Evolutionary conservation across 345 rosid genomes (phyloP), one percentile per base, ranked within the genome.

Genomic region (Conringia planisiliqua): DNA sequence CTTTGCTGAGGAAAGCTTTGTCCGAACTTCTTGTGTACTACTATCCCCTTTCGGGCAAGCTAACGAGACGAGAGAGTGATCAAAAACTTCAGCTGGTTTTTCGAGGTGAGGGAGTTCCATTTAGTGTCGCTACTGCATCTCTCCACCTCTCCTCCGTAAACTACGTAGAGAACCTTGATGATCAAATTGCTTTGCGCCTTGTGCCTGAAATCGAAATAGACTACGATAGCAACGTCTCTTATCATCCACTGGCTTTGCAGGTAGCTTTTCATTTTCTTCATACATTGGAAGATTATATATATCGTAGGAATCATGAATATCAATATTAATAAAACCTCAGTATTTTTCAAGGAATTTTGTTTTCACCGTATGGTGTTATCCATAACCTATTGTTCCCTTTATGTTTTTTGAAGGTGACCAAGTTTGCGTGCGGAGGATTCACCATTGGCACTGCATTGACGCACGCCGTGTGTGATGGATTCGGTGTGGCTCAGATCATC

Each of bases 391-490:
- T 48, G 55, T 20, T 50, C 29, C 29, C 56, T 10, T 50, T 10
- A 13, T 1, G 4, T 18, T 55, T 30, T 24, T 73, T 79, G 44
- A 83, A 86, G 74, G 76, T 86, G 26, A 86, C 89, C 8, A 86
- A 81, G 42, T 82, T 84, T 29, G 14, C 74, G 7, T 84, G 87
- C 27, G 90, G 90, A 6, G 87, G 89, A 35, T 66, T 66, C 46
- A 66, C 46, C 33, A 66, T 66, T 83, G 88, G 88, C 71, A 79
- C 82, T 67, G 81, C 82, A 24, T 54, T 82, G 43, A 60, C 83
- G 17, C 90, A 86, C 44, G 65, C 79, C 0, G 76, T 81, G 3
- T 79, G 83, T 33, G 90, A 86, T 66, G 89, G 89, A n/a, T 78
- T 48, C 36, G 85, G 87, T 10, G 82, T 82, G 16, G 73, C 84